Base-by-base conservation (phyloP, 805 yeast species). In the Teunomyces kruisii region DNA sequence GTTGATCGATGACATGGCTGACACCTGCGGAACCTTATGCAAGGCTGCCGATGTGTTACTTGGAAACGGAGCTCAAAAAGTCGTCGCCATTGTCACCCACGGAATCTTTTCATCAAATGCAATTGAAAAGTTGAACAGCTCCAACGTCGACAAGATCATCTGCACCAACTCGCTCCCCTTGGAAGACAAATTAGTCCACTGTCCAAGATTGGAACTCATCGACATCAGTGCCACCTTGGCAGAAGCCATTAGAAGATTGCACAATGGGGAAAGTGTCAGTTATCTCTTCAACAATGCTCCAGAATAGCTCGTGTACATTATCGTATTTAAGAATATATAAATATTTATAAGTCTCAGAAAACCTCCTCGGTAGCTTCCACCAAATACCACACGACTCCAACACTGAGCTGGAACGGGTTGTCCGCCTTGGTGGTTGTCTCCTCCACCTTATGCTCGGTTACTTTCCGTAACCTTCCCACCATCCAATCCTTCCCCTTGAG, bases 1-100 rank as follows among this genome's bases (percentile, higher is more conserved):
- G 17, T 72, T 92, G 50, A 88, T 92, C 28, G 99, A 92, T 65
- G 99, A 92, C 64, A 94, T 92, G 95, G 98, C 98, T 31, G 99
- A 92, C 62, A 92, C 99, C 4, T 92, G 98, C 69, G 98, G 99
- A 32, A 92, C 99, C 2, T 73, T 92, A 53, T 94, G 88, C 51
- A 92, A 92, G 67, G 98, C 98, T 1, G 92, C 96, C 9, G 96
- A 92, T 50, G 82, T 91, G 5, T 72, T 92, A 48, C 69, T 90
- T 52, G 83, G 79, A 16, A 83, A 88, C 53, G 88, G 90, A 26
- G 98, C 99, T 3, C 75, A 79, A 47, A 78, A 81, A 50, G 98
- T 94, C 17, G 80, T 92, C 51, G 96, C 98, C 9, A 85, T 94
- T 41, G 97, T 92, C 9, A 92, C 98, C 1, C 99, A 92, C 62